Conservation (phyloP, 78 protist genomes). For the Carpediemonas membranifera region DNA sequence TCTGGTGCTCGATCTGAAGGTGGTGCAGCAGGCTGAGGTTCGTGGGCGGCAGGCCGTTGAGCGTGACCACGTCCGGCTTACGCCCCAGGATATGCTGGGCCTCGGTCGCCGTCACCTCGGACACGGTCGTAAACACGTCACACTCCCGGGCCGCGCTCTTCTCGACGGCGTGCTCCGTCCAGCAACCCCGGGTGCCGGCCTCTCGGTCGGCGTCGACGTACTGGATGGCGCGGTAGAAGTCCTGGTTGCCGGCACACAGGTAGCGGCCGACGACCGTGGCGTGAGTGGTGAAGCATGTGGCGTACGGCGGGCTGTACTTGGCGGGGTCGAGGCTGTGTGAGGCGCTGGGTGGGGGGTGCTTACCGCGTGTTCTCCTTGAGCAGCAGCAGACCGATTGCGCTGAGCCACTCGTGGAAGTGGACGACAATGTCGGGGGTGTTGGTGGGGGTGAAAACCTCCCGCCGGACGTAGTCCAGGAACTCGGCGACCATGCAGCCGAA, state of each 20-base stretch:
- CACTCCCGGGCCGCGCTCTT: not conserved
- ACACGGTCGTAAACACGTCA: not conserved
- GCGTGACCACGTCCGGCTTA: constrained; percentile 47
- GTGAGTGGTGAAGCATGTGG: constrained; percentile 71
- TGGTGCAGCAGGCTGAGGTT: not conserved
- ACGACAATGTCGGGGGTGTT: constrained; percentile 36
- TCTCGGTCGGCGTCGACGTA: constrained; percentile 48
- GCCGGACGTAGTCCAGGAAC: constrained; percentile 56
- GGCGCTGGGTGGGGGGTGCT: too few species aligned
- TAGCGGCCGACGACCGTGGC: constrained; percentile 62
- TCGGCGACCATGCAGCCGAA: constrained; percentile 55
- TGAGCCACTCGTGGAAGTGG: constrained; percentile 73
- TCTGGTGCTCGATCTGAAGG: not conserved
- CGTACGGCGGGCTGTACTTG: constrained; percentile 30
- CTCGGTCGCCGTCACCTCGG: not conserved
- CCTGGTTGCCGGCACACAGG: constrained; percentile 58
- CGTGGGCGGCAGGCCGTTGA: constrained; percentile 57
- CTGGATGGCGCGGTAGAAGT: constrained; percentile 52
- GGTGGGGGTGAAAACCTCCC: constrained; percentile 34
- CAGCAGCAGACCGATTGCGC: constrained; percentile 53
- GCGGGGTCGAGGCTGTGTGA: too few species aligned
- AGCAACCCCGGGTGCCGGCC: too few species aligned
- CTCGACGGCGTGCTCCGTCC: too few species aligned
- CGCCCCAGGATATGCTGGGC: not conserved
- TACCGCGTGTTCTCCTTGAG: too few species aligned